Conservation (phyloP, 2,329 filamentous ascomycete species). For the Alternaria viburni region DNA sequence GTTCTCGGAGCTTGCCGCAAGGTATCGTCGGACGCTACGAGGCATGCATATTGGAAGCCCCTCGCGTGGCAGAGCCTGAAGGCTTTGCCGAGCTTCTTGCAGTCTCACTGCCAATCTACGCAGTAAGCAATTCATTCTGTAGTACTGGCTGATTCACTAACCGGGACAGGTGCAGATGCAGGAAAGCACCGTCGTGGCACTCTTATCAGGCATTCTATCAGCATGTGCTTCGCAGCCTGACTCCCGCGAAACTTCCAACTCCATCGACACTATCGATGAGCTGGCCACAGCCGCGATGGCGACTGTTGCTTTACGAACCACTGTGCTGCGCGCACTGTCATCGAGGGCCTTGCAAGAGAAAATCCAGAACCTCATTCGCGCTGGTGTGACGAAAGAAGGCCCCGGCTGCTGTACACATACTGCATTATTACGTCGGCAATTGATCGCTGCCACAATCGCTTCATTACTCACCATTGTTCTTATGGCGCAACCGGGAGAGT, state of each 20-base stretch:
- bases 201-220: constrained; percentile 25
- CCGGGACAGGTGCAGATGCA: constrained; percentile 25
- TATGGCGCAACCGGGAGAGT: constrained; percentile 19
- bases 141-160: constrained; percentile 5
- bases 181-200: constrained; percentile 14
- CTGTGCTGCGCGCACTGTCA: constrained; percentile 33
- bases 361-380: constrained; percentile 26
- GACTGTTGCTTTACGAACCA: constrained; percentile 21
- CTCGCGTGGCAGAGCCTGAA: constrained; percentile 14
- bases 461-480: constrained; percentile 38
- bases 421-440: constrained; percentile 15
- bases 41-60: constrained; percentile 14
- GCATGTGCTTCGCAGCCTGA: constrained; percentile 12
- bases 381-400: background rate
- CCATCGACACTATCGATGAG: constrained; percentile 22
- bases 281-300: constrained; percentile 18
- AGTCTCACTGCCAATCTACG: constrained; percentile 34
- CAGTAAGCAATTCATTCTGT: constrained; percentile 23
- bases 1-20: constrained; percentile 20
- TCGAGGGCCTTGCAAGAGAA: constrained; percentile 30
- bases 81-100: constrained; percentile 25
- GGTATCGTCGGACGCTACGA: constrained; percentile 33
- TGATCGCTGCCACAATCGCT: constrained; percentile 33
- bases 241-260: constrained; percentile 12
- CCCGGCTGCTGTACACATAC: constrained; percentile 22